A percentile compares a stretch with the other conserved stretches of the same genome.
Evolutionary conservation across 2,329 filamentous ascomycete genomes (phyloP).

Genomic region (Curvularia sp.): DNA sequence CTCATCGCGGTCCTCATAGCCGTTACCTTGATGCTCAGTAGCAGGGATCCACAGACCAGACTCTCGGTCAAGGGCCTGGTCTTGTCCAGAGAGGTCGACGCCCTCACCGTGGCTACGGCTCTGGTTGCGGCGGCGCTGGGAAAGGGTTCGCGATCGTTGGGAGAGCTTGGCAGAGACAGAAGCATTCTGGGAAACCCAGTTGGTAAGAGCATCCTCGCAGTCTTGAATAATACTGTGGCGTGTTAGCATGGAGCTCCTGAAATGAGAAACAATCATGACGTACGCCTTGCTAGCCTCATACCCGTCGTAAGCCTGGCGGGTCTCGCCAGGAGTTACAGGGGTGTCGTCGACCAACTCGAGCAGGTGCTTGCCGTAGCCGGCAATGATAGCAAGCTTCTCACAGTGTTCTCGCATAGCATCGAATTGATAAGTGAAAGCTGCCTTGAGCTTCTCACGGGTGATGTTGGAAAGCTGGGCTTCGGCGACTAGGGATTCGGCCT

Average conservation of each 20-base stretch:
- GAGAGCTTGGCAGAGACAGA: slow-evolving; percentile 88
- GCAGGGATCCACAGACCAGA: slow-evolving; percentile 83
- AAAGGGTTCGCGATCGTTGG: slow-evolving; percentile 84
- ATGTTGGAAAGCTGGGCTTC: slow-evolving; percentile 99
- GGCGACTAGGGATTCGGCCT: slow-evolving; percentile 97
- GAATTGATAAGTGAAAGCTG: slow-evolving; percentile 97
- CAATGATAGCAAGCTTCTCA: slow-evolving; percentile 98
- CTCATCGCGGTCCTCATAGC: slow-evolving; percentile 71
- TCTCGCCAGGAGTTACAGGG: slow-evolving; percentile 96
- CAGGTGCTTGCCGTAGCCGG: slow-evolving; percentile 97
- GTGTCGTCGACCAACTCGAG: slow-evolving; percentile 95
- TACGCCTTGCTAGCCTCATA: slow-evolving; percentile 95
- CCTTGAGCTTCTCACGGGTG: slow-evolving; percentile 98
- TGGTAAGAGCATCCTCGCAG: slow-evolving; percentile 95
- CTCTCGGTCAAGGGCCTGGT: slow-evolving; percentile 78
- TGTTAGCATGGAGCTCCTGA: slow-evolving; percentile 25
- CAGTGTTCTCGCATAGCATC: slow-evolving; percentile 96
- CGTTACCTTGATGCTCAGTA: slow-evolving; percentile 68
- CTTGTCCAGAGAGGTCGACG: slow-evolving; percentile 82
- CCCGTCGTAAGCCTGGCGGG: slow-evolving; percentile 92
- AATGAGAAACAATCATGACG: slow-evolving; percentile 25
- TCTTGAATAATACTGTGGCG: slow-evolving; percentile 85
- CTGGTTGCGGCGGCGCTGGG: slow-evolving; percentile 75
- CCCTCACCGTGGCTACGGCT: slow-evolving; percentile 72
- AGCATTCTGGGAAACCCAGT: slow-evolving; percentile 93